Percentiles rank a stretch among this genome's conserved stretches.
These are phyloP conservation scores for Talaromyces sp. DNA, from an alignment of 2,329 filamentous ascomycete species.

Conservation along the genomic window DNA sequence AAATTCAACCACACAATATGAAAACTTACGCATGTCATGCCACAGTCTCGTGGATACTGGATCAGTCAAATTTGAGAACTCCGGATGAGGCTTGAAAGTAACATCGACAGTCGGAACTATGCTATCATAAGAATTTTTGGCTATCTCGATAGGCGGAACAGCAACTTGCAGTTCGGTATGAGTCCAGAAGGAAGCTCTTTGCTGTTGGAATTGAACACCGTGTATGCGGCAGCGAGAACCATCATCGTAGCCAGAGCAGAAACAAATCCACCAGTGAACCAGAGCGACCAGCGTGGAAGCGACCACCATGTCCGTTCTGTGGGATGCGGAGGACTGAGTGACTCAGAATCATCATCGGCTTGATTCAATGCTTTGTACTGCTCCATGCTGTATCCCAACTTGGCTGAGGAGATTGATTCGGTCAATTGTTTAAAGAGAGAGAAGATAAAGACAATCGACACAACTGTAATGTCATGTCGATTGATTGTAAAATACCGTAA, in stretches of 20 bases:
- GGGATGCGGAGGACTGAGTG: too few species aligned
- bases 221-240: neutral
- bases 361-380: too few species aligned
- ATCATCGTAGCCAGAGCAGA: neutral
- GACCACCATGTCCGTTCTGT: too few species aligned
- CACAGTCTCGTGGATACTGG: neutral
- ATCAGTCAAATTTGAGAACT: conserved; percentile 8
- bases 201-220: neutral
- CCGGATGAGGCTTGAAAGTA: conserved; percentile 3
- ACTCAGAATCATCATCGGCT: too few species aligned
- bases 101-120: conserved; percentile 3
- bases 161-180: neutral
- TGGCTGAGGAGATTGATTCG: too few species aligned
- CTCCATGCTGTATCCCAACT: too few species aligned
- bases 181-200: neutral
- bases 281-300: too few species aligned
- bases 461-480: too few species aligned
- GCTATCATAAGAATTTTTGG: neutral
- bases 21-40: conserved; percentile 7
- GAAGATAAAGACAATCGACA: too few species aligned
- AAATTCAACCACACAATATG: too few species aligned
- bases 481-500: too few species aligned
- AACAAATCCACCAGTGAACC: neutral
- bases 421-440: too few species aligned
- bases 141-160: neutral